Conservation (phyloP, 192 early-diverging fungal genomes). For the Backusella sp. region DNA sequence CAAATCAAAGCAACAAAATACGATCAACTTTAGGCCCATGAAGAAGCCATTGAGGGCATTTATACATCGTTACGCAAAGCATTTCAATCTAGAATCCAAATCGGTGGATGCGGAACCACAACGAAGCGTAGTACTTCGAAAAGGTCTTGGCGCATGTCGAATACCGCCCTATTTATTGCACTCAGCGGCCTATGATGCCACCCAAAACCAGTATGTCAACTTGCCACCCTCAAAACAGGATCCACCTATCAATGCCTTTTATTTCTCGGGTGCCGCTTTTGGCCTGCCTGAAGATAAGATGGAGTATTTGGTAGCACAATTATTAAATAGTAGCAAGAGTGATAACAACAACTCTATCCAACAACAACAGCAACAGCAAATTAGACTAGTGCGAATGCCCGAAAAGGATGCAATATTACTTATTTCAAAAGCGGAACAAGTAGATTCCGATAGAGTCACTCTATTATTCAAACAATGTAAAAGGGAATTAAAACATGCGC, state of each 20-base stretch:
- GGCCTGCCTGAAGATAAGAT: conserved; percentile 40
- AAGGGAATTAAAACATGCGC: neutral
- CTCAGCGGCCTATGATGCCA: conserved; percentile 31
- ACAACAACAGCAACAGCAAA: neutral
- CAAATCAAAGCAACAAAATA: conserved; percentile 47
- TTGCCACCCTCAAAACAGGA: neutral
- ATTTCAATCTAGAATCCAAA: conserved; percentile 69
- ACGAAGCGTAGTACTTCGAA: conserved; percentile 66
- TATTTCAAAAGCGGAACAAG: neutral
- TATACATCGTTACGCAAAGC: conserved; percentile 66
- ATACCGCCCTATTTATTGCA: conserved; percentile 40
- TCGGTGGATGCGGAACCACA: conserved; percentile 77
- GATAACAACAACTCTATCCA: neutral
- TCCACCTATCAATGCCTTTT: conserved; percentile 56
- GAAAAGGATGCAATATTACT: neutral
- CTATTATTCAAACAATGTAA: neutral
- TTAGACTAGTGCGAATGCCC: neutral
- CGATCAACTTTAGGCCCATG: conserved; percentile 67
- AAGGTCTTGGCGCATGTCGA: conserved; percentile 38
- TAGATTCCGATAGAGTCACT: neutral
- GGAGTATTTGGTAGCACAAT: neutral
- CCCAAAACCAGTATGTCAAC: neutral
- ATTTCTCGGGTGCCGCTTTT: conserved; percentile 47
- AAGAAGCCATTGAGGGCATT: conserved; percentile 62
- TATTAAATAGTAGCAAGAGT: neutral